A percentile compares a stretch with the other conserved stretches of the same genome.
phyloP scores from a whole-genome alignment of 2,329 filamentous ascomycete genomes.

The Penicillium sp. region DNA sequence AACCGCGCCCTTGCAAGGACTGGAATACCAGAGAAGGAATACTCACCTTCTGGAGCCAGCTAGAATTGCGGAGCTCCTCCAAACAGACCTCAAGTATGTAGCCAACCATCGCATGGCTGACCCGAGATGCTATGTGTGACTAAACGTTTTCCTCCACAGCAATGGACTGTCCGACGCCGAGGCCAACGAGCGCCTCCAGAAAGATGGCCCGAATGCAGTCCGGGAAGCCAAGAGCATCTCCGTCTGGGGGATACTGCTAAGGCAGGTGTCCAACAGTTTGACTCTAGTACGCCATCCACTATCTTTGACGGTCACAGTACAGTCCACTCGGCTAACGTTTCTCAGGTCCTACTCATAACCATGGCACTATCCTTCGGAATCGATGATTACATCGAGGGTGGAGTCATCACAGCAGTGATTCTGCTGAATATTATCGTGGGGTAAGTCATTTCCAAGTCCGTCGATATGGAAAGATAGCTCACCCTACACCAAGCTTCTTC shows the following conservation, averaged over 20 bases:
- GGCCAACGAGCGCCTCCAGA: constrained; percentile 66
- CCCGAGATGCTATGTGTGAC: neutral
- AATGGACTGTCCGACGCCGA: constrained; percentile 67
- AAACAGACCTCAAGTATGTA: constrained; percentile 26
- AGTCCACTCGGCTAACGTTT: neutral
- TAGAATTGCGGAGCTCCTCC: constrained; percentile 17
- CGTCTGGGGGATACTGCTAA: constrained; percentile 74
- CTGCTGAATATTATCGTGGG: constrained; percentile 61
- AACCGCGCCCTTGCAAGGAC: constrained; percentile 4
- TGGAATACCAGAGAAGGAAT: constrained; percentile 6
- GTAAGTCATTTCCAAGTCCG: constrained; percentile 23
- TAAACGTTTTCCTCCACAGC: constrained; percentile 22
- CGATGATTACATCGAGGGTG: constrained; percentile 61
- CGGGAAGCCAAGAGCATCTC: constrained; percentile 72
- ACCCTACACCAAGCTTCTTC: constrained; percentile 47
- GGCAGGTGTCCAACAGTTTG: constrained; percentile 76
- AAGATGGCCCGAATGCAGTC: constrained; percentile 72
- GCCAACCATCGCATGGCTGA: neutral
- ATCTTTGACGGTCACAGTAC: neutral
- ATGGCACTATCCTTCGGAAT: constrained; percentile 66
- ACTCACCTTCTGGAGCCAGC: constrained; percentile 24
- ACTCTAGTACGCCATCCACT: constrained; percentile 58
- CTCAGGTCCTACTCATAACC: constrained; percentile 72
- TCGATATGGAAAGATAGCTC: neutral
- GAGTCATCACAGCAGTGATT: constrained; percentile 63